phyloP scores from a whole-genome alignment of 257 asterid genomes.

The Eucommia ulmoides region DNA sequence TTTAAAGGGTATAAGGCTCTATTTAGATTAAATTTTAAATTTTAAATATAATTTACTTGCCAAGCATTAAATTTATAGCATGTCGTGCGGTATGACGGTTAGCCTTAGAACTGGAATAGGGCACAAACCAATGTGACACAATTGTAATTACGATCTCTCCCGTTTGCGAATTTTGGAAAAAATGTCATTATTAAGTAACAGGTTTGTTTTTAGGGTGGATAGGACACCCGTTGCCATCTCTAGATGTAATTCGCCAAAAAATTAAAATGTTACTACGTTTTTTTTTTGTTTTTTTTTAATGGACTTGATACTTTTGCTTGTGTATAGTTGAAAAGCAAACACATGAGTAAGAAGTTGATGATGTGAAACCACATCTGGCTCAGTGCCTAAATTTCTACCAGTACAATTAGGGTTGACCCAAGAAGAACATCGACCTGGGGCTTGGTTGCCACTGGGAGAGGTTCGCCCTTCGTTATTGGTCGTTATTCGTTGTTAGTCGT shows the following conservation, averaged over 20 bases:
- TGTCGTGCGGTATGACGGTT: slow-evolving; percentile 12
- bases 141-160: slow-evolving; percentile 18
- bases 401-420: too few relatives aligned
- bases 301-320: slow-evolving; percentile 29
- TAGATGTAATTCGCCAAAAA: not conserved
- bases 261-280: too few relatives aligned
- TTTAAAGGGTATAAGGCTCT: too few relatives aligned
- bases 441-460: slow-evolving; percentile 16
- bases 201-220: too few relatives aligned
- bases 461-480: too few relatives aligned
- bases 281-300: slow-evolving; percentile 1
- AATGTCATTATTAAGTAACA: too few relatives aligned
- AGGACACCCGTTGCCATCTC: too few relatives aligned
- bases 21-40: not conserved
- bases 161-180: too few relatives aligned
- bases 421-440: slow-evolving; percentile 51
- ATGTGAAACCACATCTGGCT: slow-evolving; percentile 40
- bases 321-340: slow-evolving; percentile 21
- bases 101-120: slow-evolving; percentile 4
- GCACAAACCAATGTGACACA: slow-evolving; percentile 14
- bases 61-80: slow-evolving; percentile 39
- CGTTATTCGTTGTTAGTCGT: too few relatives aligned
- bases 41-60: slow-evolving; percentile 22
- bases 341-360: too few relatives aligned
- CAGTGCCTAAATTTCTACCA: slow-evolving; percentile 33